These are phyloP conservation scores for Amylostereum areolatum DNA, from an alignment of 1,284 basidiomycete species.

Conservation along the genomic window DNA sequence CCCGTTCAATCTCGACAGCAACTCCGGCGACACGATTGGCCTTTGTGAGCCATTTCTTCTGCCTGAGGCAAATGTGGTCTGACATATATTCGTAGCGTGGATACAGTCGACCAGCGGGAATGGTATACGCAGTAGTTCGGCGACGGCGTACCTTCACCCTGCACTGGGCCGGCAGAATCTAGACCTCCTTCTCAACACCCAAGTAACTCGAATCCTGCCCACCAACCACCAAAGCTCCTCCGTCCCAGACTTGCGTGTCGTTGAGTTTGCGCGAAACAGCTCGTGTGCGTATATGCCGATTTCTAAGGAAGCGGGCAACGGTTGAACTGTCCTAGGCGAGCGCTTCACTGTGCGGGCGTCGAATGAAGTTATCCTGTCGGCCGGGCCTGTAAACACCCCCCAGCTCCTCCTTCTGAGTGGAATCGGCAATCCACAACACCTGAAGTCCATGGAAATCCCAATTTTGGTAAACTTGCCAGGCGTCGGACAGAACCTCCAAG, in stretches of 20 bases:
- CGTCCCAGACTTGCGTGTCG: slow-evolving; percentile 9
- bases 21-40: slow-evolving; percentile 17
- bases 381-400: slow-evolving; percentile 27
- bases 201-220: slow-evolving; percentile 20
- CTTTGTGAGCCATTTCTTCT: slow-evolving; percentile 8
- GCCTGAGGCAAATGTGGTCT: neutral
- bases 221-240: slow-evolving; percentile 3
- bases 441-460: slow-evolving; percentile 1
- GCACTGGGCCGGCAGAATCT: slow-evolving; percentile 17
- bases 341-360: slow-evolving; percentile 1
- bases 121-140: slow-evolving; percentile 13
- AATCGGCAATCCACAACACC: slow-evolving; percentile 20
- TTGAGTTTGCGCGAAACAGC: slow-evolving; percentile 11
- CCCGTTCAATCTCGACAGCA: slow-evolving; percentile 16
- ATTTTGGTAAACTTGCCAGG: slow-evolving; percentile 19
- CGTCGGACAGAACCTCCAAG: slow-evolving; percentile 33
- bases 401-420: slow-evolving; percentile 29
- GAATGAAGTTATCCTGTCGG: slow-evolving; percentile 21
- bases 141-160: slow-evolving; percentile 16
- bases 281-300: neutral
- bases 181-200: slow-evolving; percentile 24
- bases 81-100: slow-evolving; percentile 4
- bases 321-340: neutral
- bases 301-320: neutral
- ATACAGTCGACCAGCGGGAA: slow-evolving; percentile 12